These are phyloP conservation scores for Pholiota adiposa DNA, from an alignment of 1,284 basidiomycete genomes.

Conservation along the genomic window DNA sequence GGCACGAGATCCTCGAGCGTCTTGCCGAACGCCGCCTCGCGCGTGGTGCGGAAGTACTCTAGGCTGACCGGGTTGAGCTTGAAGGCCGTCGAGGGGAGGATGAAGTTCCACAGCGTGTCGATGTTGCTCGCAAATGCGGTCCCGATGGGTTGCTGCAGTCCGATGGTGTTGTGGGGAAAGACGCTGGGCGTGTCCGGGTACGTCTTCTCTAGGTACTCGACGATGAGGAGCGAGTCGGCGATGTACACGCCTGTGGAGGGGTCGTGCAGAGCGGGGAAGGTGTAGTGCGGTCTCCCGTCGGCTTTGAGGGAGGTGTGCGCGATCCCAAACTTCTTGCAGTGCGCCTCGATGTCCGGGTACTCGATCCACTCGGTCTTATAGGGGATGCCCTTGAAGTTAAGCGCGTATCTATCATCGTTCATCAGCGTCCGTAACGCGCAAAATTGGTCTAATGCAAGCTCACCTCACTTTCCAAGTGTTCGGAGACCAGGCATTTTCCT, in stretches of 20 bases:
- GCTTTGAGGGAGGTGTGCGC: constrained; percentile 30
- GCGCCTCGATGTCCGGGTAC: constrained; percentile 40
- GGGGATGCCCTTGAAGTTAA: constrained; percentile 44
- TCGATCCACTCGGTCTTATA: constrained; percentile 44
- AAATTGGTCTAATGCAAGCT: too few species aligned
- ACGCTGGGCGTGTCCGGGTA: constrained; percentile 43
- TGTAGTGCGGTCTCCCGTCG: constrained; percentile 38
- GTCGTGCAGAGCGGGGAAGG: constrained; percentile 40
- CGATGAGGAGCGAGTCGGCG: constrained; percentile 45
- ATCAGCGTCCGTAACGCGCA: background rate
- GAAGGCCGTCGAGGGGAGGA: constrained; percentile 22
- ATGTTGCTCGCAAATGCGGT: constrained; percentile 22
- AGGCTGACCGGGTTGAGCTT: constrained; percentile 34
- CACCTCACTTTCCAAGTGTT: constrained; percentile 9
- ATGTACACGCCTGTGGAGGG: constrained; percentile 35
- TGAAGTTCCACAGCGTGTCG: constrained; percentile 21
- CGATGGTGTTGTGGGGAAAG: constrained; percentile 31
- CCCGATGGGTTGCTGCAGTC: constrained; percentile 36
- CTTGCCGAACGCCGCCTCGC: constrained; percentile 36
- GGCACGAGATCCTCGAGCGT: constrained; percentile 38
- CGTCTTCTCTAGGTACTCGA: constrained; percentile 47
- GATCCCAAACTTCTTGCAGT: constrained; percentile 35
- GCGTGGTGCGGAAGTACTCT: constrained; percentile 42
- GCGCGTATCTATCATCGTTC: constrained; percentile 26
- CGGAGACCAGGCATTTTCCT: constrained; percentile 1